Base-by-base conservation (phyloP, 768 basidiomycete species). In the Termitomyces sp. region DNA sequence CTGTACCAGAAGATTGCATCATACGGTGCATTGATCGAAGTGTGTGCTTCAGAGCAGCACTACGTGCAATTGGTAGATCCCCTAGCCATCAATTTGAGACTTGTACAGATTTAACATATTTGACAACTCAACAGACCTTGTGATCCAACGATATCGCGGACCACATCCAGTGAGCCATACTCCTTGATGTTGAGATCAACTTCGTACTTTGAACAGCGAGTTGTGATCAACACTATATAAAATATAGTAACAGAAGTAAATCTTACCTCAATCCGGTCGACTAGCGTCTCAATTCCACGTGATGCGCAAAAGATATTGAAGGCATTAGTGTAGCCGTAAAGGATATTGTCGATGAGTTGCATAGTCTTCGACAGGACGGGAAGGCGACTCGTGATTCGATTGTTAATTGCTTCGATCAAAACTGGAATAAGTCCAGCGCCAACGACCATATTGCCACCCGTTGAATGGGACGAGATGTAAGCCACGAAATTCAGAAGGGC, bases 1-100 rank as follows among this genome's bases (percentile, higher is more conserved):
- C 87, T 4, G 91, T 90, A 9, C 96, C 96, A 0, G 93, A 89
- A 0, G 90, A 89, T 66, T 95, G 92, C 95, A 99, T 97, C 85
- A 98, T 93, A 29, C 97, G 86, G 64, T 97, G 94, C 75, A 96
- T 85, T 1, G 95, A 94, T 29, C 97, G 87, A 32, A 99, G 71
- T 10, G 93, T 83, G 60, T 94, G 88, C 71, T 96, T 97, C 63
- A 98, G 75, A n/a, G 93, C 85, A 38, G 87, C 86, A 25, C 86
- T 85, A 4, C 87, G 84, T 46, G 84, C 77, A 54, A 92, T 84
- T 0, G 91, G 83, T 46, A 97, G 75, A 61, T 86, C 84, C 41
- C 86, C 91, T 89, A 54, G 23, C 40, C 21, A 54, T 38, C 21
- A 25, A 41, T 21, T 7, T 49, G 27, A 31, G 51, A 16, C 51